A percentile compares a stretch with the other conserved stretches of the same genome.
Evolutionary conservation across 768 basidiomycete species (phyloP).

Genomic region (Grammothele lineata): DNA sequence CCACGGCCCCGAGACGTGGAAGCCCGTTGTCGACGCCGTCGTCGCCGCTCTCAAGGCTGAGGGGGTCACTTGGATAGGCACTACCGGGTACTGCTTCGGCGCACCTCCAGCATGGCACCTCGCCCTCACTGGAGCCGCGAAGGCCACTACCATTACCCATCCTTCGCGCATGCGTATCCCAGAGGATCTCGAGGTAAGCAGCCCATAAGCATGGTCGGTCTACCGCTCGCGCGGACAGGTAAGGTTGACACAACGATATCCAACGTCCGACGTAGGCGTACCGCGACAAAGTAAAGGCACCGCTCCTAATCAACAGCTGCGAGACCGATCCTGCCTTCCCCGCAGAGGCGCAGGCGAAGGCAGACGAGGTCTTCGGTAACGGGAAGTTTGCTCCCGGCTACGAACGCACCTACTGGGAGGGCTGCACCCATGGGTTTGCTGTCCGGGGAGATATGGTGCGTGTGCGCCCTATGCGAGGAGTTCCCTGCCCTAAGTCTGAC

Average conservation of each 20-base stretch:
- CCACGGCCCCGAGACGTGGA: constrained; percentile 31
- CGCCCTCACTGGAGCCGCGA: constrained; percentile 36
- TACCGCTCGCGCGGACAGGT: neutral
- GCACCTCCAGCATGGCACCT: constrained; percentile 43
- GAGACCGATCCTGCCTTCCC: constrained; percentile 49
- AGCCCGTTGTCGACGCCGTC: constrained; percentile 34
- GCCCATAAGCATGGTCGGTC: too few species aligned
- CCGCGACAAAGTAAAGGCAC: constrained; percentile 37
- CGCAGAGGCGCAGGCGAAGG: constrained; percentile 31
- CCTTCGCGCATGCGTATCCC: constrained; percentile 41
- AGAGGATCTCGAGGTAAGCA: constrained; percentile 33
- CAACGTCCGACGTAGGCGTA: constrained; percentile 26
- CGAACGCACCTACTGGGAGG: constrained; percentile 18
- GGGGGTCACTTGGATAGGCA: constrained; percentile 36
- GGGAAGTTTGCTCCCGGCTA: constrained; percentile 25
- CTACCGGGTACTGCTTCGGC: constrained; percentile 42
- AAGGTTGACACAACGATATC: neutral
- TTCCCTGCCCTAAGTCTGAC: neutral
- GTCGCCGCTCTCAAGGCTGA: constrained; percentile 33
- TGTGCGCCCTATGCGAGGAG: too few species aligned
- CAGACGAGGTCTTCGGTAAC: constrained; percentile 33
- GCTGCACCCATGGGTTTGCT: constrained; percentile 27
- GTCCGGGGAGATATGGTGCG: constrained; percentile 34
- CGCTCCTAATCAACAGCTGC: constrained; percentile 66
- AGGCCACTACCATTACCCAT: constrained; percentile 40